A percentile compares a stretch with the other conserved stretches of the same genome.
Evolutionary conservation across 176 grass and related monocot genomes (phyloP).

Genomic region (Bothriochloa decipiens): DNA sequence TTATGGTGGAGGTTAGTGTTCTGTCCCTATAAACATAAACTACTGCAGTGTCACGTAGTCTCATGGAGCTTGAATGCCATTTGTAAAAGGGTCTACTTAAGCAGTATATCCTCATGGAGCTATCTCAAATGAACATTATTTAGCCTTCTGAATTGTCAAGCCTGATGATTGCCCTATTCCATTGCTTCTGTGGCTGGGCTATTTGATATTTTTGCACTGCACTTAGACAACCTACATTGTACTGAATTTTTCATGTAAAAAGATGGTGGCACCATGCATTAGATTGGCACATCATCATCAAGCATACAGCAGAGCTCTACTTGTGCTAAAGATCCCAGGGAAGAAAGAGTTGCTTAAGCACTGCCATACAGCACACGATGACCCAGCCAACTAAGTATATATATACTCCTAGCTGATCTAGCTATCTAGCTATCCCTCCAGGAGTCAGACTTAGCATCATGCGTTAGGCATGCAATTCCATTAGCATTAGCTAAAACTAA

Average conservation of each 20-base stretch:
- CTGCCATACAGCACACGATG: constrained; percentile 18
- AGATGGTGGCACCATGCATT: constrained; percentile 16
- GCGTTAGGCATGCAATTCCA: constrained; percentile 12
- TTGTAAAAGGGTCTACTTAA: neutral
- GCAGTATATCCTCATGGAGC: neutral
- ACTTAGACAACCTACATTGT: neutral
- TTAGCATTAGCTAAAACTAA: constrained; percentile 39
- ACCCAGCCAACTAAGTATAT: constrained; percentile 36
- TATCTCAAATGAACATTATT: too few relatives aligned
- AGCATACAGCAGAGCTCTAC: constrained; percentile 19
- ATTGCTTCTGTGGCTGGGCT: neutral
- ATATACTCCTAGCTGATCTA: constrained; percentile 53
- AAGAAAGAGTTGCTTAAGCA: constrained; percentile 33
- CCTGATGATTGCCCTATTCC: neutral
- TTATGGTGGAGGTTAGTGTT: constrained; percentile 8
- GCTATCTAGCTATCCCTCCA: constrained; percentile 48
- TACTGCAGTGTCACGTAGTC: neutral
- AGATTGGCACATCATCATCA: constrained; percentile 35
- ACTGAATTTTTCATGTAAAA: neutral
- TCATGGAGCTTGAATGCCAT: neutral
- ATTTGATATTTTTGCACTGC: neutral
- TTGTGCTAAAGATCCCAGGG: neutral
- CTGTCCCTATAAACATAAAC: neutral
- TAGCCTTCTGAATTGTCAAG: neutral
- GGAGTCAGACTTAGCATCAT: constrained; percentile 24